phyloP scores from a whole-genome alignment of 1,139 yeast species.

The Hansenula anomala region DNA sequence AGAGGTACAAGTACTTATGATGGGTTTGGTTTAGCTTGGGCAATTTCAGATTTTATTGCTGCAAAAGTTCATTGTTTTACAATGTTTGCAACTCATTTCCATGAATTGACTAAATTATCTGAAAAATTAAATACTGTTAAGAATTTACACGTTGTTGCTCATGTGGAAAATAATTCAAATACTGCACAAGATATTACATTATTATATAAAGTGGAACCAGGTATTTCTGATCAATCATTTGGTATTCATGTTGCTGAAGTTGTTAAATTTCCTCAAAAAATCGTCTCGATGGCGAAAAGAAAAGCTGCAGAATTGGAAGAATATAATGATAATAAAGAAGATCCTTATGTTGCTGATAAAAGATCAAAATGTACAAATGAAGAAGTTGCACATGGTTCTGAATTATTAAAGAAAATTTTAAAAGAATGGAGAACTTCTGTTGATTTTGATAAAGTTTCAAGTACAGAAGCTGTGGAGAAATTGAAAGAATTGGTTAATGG shows the following conservation, averaged over 20 bases:
- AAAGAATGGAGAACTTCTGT: conserved; percentile 57
- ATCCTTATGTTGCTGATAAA: conserved; percentile 37
- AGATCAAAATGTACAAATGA: conserved; percentile 47
- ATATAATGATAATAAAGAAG: conserved; percentile 37
- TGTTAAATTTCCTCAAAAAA: conserved; percentile 85
- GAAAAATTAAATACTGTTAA: conserved; percentile 58
- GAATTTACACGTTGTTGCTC: conserved; percentile 93
- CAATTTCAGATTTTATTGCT: conserved; percentile 84
- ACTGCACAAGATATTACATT: conserved; percentile 69
- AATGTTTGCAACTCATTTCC: conserved; percentile 95
- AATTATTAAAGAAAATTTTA: conserved; percentile 47
- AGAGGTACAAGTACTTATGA: conserved; percentile 97
- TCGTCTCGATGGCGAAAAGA: conserved; percentile 90
- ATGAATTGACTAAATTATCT: conserved; percentile 80
- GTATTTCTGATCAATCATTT: conserved; percentile 89
- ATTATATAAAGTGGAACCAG: conserved; percentile 86
- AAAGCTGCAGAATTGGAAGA: conserved; percentile 87
- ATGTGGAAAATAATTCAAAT: conserved; percentile 44
- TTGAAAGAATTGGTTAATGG: conserved; percentile 31
- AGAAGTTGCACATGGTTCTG: conserved; percentile 55
- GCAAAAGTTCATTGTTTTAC: conserved; percentile 69
- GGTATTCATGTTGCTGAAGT: conserved; percentile 98
- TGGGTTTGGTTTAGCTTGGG: conserved; percentile 97
- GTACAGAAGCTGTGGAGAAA: conserved; percentile 33
- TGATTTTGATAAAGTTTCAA: conserved; percentile 22